Conservation (phyloP, 139 green algal species). For the Chara braunii region DNA sequence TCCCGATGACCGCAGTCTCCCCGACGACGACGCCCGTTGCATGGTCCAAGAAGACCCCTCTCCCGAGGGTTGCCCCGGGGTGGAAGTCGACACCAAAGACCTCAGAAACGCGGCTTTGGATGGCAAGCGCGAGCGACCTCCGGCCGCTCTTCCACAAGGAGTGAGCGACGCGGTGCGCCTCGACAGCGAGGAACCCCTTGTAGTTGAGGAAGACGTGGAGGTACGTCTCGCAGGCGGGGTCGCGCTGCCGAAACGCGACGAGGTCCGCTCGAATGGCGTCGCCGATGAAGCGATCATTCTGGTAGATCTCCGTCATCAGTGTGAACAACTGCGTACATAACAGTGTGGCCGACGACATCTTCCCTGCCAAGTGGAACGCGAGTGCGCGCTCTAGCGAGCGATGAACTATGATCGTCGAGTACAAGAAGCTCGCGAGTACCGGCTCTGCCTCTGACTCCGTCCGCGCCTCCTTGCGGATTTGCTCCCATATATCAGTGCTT, state of each 20-base stretch:
- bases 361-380: constrained; percentile 87
- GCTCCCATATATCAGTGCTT: constrained; percentile 25
- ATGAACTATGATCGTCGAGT: constrained; percentile 84
- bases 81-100: constrained; percentile 47
- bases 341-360: constrained; percentile 75
- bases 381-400: constrained; percentile 66
- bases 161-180: constrained; percentile 44
- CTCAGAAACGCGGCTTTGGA: constrained; percentile 42
- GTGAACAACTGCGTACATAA: constrained; percentile 82
- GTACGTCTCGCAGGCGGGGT: constrained; percentile 47
- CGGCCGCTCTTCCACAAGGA: constrained; percentile 40
- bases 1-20: constrained; percentile 46
- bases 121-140: constrained; percentile 26
- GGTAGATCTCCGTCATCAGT: constrained; percentile 59
- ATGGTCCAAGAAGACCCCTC: constrained; percentile 44
- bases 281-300: too few species aligned
- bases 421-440: constrained; percentile 76
- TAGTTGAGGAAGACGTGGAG: constrained; percentile 44
- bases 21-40: constrained; percentile 48
- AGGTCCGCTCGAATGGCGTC: constrained; percentile 41
- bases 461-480: constrained; percentile 32
- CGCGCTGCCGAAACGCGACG: constrained; percentile 42
- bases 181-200: constrained; percentile 50
- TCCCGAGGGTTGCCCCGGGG: constrained; percentile 37
- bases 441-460: constrained; percentile 60